phyloP scores from a whole-genome alignment of 2,329 filamentous ascomycete species.

The Hymenotorrendiella dingleyae region DNA sequence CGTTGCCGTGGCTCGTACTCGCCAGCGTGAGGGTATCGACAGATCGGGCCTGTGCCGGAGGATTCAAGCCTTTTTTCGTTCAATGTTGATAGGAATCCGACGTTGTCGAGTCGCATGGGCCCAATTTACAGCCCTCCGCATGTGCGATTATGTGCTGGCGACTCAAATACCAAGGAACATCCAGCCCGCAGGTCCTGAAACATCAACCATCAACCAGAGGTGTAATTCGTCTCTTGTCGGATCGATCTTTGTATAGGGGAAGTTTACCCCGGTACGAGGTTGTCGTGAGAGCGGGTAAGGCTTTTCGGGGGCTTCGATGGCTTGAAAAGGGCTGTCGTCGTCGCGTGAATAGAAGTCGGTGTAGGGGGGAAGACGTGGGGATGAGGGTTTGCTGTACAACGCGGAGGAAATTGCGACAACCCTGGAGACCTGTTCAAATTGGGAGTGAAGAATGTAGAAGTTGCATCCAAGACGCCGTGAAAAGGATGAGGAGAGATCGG shows the following conservation, averaged over 20 bases:
- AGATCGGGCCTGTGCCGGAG: slow-evolving; percentile 1
- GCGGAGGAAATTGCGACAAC: slow-evolving; percentile 3
- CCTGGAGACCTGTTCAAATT: too few species aligned
- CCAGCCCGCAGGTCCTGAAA: slow-evolving; percentile 28
- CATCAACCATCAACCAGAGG: slow-evolving; percentile 21
- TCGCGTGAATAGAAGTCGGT: slow-evolving; percentile 18
- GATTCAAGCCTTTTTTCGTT: slow-evolving; percentile 7
- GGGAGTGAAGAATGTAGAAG: neutral
- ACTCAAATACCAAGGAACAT: slow-evolving; percentile 25
- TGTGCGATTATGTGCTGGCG: slow-evolving; percentile 27
- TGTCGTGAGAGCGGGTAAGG: too few species aligned
- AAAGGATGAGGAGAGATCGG: neutral
- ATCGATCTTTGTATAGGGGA: too few species aligned
- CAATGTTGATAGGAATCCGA: slow-evolving; percentile 15
- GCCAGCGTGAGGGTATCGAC: slow-evolving; percentile 19
- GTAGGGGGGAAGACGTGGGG: slow-evolving; percentile 10
- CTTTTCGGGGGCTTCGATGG: too few species aligned
- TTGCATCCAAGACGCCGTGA: neutral
- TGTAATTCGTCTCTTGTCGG: too few species aligned
- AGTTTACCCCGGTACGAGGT: too few species aligned
- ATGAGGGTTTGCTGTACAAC: slow-evolving; percentile 10
- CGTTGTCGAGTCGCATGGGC: slow-evolving; percentile 26
- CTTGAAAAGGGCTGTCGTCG: slow-evolving; percentile 3
- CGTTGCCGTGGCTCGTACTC: slow-evolving; percentile 10
- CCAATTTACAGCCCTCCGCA: slow-evolving; percentile 24